Percentiles rank a stretch among this genome's conserved stretches.
These are phyloP conservation scores for Hypoxylon sp. DNA, from an alignment of 2,329 filamentous ascomycete species.

Conservation along the genomic window DNA sequence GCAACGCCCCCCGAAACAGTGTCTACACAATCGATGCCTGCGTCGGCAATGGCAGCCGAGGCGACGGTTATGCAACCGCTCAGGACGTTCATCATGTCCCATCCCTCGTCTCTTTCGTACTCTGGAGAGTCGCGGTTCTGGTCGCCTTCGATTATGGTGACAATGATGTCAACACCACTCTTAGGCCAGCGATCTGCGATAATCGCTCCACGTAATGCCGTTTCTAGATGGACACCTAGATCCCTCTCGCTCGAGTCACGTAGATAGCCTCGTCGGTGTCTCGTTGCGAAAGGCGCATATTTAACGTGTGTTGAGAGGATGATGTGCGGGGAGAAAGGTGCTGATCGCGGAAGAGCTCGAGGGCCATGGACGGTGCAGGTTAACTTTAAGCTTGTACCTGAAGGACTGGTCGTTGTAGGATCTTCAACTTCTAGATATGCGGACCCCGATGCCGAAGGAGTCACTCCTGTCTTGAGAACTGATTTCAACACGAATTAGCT, in stretches of 20 bases:
- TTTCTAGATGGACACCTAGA: slow-evolving; percentile 89
- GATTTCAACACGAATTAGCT: slow-evolving; percentile 15
- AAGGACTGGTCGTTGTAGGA: slow-evolving; percentile 56
- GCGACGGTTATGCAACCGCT: slow-evolving; percentile 94
- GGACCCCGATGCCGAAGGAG: slow-evolving; percentile 92
- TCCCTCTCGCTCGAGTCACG: slow-evolving; percentile 89
- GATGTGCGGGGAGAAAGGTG: slow-evolving; percentile 91
- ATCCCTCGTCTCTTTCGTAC: slow-evolving; percentile 70
- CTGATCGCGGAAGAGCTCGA: slow-evolving; percentile 87
- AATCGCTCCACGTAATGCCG: slow-evolving; percentile 86
- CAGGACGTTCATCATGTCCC: slow-evolving; percentile 92
- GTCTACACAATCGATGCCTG: slow-evolving; percentile 95
- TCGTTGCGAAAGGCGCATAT: slow-evolving; percentile 93
- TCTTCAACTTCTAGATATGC: slow-evolving; percentile 81
- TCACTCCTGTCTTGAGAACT: slow-evolving; percentile 93
- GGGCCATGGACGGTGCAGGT: slow-evolving; percentile 94
- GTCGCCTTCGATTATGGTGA: slow-evolving; percentile 93
- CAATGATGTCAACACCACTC: slow-evolving; percentile 93
- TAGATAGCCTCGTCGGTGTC: slow-evolving; percentile 84
- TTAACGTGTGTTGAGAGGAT: slow-evolving; percentile 94
- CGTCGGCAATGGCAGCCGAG: slow-evolving; percentile 91
- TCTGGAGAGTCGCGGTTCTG: slow-evolving; percentile 72
- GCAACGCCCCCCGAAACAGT: slow-evolving; percentile 90
- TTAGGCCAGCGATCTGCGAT: slow-evolving; percentile 99
- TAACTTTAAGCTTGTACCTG: slow-evolving; percentile 82